These are phyloP conservation scores for Pyricularia sp. DNA, from an alignment of 2,329 filamentous ascomycete species.

Conservation along the genomic window DNA sequence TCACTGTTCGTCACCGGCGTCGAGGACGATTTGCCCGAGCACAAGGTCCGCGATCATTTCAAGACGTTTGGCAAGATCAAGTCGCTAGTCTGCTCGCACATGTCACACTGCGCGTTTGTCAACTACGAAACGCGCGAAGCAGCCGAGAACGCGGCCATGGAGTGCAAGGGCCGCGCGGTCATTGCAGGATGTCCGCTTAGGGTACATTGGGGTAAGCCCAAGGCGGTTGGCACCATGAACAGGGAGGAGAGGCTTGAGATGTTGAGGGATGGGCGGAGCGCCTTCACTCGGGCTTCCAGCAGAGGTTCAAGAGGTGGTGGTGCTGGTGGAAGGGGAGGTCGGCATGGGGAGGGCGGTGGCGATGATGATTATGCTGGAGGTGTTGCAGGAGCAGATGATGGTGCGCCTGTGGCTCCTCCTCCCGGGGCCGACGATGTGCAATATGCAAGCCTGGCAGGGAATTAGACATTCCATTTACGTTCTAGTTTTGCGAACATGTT, in stretches of 20 bases:
- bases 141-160: conserved; percentile 76
- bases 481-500: neutral
- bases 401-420: conserved; percentile 57
- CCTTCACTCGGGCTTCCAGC: conserved; percentile 36
- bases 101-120: conserved; percentile 93
- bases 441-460: conserved; percentile 77
- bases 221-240: conserved; percentile 85
- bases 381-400: conserved; percentile 15
- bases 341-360: conserved; percentile 4
- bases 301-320: conserved; percentile 21
- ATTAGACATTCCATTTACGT: conserved; percentile 9
- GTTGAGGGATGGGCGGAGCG: conserved; percentile 64
- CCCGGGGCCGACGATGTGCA: conserved; percentile 70
- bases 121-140: conserved; percentile 81
- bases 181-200: conserved; percentile 85
- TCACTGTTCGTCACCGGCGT: conserved; percentile 92
- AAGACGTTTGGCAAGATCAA: conserved; percentile 81
- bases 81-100: conserved; percentile 90
- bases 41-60: conserved; percentile 86
- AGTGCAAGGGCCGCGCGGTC: conserved; percentile 79
- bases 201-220: conserved; percentile 87
- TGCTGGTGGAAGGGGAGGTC: conserved; percentile 18
- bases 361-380: conserved; percentile 14
- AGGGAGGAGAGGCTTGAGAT: conserved; percentile 75
- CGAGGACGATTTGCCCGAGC: conserved; percentile 91